These are phyloP conservation scores for Salmacisia buchloeana DNA, from an alignment of 1,284 basidiomycete genomes.

Conservation along the genomic window DNA sequence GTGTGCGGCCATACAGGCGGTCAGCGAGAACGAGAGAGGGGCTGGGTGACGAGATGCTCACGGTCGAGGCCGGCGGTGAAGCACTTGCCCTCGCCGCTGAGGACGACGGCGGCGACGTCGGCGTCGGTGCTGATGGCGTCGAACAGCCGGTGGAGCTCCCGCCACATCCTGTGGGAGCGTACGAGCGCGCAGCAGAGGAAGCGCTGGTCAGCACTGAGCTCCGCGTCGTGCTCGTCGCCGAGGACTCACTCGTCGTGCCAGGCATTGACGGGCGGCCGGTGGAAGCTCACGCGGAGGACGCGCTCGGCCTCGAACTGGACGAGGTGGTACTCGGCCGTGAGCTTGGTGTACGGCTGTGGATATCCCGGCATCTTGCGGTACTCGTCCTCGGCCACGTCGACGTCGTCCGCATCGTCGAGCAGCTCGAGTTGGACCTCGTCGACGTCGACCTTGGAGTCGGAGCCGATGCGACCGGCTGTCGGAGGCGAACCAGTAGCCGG, in stretches of 20 bases:
- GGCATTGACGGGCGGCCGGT: constrained; percentile 43
- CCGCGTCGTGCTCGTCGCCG: background rate
- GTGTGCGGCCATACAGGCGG: constrained; percentile 19
- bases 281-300: constrained; percentile 41
- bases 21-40: background rate
- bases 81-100: constrained; percentile 40
- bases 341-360: constrained; percentile 24
- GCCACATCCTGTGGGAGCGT: constrained; percentile 27
- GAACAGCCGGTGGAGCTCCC: constrained; percentile 40
- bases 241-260: constrained; percentile 26
- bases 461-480: too few relatives aligned
- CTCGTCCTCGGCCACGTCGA: too few relatives aligned
- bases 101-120: constrained; percentile 42
- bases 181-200: background rate
- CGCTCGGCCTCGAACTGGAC: constrained; percentile 28
- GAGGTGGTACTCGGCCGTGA: constrained; percentile 29
- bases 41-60: constrained; percentile 12
- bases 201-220: background rate
- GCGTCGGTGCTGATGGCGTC: constrained; percentile 29
- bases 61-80: constrained; percentile 50
- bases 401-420: too few relatives aligned
- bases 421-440: background rate
- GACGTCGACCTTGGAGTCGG: too few relatives aligned
- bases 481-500: background rate
- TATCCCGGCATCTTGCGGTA: too few relatives aligned